A percentile compares a stretch with the other conserved stretches of the same genome.
Conservation (phyloP, 2,329 filamentous ascomycete species). For the Trichoderma sp. region DNA sequence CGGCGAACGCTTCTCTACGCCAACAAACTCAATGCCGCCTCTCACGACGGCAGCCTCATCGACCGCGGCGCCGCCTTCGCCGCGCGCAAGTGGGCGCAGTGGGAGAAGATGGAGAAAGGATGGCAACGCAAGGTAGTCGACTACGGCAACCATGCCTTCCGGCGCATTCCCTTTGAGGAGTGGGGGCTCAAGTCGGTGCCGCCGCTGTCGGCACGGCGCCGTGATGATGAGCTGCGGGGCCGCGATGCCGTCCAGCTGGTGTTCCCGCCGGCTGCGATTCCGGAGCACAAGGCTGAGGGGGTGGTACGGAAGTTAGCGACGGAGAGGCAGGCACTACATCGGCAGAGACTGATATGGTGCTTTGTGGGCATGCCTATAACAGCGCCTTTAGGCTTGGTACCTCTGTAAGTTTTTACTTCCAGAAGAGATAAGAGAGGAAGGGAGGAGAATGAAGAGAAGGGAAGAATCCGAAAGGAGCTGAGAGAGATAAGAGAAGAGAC, state of each 20-base stretch:
- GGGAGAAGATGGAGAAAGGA: slow-evolving; percentile 80
- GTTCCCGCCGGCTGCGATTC: slow-evolving; percentile 73
- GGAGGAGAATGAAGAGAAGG: neutral
- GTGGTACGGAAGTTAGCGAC: slow-evolving; percentile 73
- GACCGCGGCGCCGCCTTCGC: slow-evolving; percentile 74
- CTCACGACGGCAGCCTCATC: slow-evolving; percentile 52
- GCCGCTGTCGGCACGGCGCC: slow-evolving; percentile 68
- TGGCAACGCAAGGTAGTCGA: slow-evolving; percentile 88
- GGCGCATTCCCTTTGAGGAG: slow-evolving; percentile 92
- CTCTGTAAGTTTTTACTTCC: slow-evolving; percentile 63
- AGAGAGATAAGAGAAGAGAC: neutral
- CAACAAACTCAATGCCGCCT: slow-evolving; percentile 64
- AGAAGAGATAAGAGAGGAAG: neutral
- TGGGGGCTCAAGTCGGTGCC: slow-evolving; percentile 97
- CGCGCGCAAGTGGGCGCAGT: slow-evolving; percentile 75
- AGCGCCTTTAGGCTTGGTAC: slow-evolving; percentile 78
- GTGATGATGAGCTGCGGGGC: slow-evolving; percentile 62
- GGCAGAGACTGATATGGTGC: slow-evolving; percentile 76
- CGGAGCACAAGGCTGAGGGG: slow-evolving; percentile 60
- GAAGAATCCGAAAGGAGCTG: neutral
- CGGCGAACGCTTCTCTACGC: slow-evolving; percentile 90
- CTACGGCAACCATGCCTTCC: slow-evolving; percentile 83
- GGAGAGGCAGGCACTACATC: slow-evolving; percentile 78
- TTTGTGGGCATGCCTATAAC: slow-evolving; percentile 80
- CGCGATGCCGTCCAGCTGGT: slow-evolving; percentile 70